Percentiles rank a stretch among this genome's conserved stretches.
Conservation (phyloP, 2,329 filamentous ascomycete species). For the Phaeophleospora eucalypticola region DNA sequence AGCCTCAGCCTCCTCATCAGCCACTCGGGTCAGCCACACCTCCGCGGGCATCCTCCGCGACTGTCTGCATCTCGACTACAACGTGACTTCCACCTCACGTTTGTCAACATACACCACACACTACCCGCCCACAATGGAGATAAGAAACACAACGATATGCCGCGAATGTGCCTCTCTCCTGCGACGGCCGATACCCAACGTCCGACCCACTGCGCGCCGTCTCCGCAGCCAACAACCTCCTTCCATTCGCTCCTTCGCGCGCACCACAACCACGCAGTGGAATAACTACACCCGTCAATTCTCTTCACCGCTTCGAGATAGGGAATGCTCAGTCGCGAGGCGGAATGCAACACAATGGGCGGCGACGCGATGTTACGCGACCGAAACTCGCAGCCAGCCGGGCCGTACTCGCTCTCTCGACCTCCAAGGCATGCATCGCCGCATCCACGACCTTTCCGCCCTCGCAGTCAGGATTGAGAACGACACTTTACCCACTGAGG, state of each 20-base stretch:
- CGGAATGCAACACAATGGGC: too few relatives aligned
- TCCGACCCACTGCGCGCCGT: background rate
- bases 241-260: too few relatives aligned
- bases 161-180: conserved; percentile 14
- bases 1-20: too few relatives aligned
- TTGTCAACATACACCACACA: too few relatives aligned
- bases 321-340: too few relatives aligned
- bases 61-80: too few relatives aligned
- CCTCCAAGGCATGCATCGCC: conserved; percentile 21
- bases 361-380: background rate
- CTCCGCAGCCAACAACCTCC: background rate
- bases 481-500: conserved; percentile 26
- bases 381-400: background rate
- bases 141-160: conserved; percentile 14
- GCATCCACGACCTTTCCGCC: conserved; percentile 26
- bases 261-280: too few relatives aligned
- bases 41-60: background rate
- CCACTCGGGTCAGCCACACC: background rate
- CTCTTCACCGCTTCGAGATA: too few relatives aligned
- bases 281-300: too few relatives aligned
- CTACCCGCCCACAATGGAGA: conserved; percentile 15
- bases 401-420: conserved; percentile 1
- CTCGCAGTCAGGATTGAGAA: conserved; percentile 24
- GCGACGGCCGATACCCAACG: conserved; percentile 8
- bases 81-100: too few relatives aligned